Evolutionary conservation across 345 rosid genomes (phyloP), one percentile per base, ranked within the genome.

Genomic region (Corchorus olitorius): DNA sequence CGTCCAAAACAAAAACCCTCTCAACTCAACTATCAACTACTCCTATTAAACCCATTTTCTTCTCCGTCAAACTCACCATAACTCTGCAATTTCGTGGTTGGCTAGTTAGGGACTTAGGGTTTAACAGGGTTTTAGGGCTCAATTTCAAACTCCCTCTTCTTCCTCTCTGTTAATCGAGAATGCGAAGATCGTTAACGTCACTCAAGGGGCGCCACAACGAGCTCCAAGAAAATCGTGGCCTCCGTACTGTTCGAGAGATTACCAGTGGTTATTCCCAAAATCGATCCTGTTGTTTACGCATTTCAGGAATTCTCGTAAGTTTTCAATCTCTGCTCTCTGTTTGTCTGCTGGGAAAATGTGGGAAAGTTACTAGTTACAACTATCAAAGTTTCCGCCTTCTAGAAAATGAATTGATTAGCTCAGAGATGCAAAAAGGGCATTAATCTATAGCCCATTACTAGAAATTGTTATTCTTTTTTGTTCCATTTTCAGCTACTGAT

Each of bases 301-400:
- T 96, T 96, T 65, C 94, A 89, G 82, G 99, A 96, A 91, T 96
- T 96, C 85, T 92, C 95, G 98, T 93, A 75, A 89, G 92, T 73
- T 68, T 76, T 49, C 27, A 52, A 61, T 43, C 70, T 62, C 61
- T 54, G 2, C 4, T 62, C 70, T 62, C 37, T 20, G 55, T 13
- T 4, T 49, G 39, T 62, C 11, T 81, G 59, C 19, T 19, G 59
- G 70, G 66, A 41, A 77, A 61, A 19, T 19, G 14, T 56, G 46
- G 73, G 73, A 56, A 35, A 39, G 7, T 52, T 70, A 46, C 22
- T 33, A 3, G 27, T 27, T 27, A 0, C 27, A 27, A 27, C 27
- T 27, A 27, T 27, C 27, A 27, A 27, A 65, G 14, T 43, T 56
- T 55, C 52, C 37, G 13, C n/a, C 54, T 35, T 16, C 34, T 71